Evolutionary conservation across 345 rosid species (phyloP).

Genomic region (Balakata baccata): DNA sequence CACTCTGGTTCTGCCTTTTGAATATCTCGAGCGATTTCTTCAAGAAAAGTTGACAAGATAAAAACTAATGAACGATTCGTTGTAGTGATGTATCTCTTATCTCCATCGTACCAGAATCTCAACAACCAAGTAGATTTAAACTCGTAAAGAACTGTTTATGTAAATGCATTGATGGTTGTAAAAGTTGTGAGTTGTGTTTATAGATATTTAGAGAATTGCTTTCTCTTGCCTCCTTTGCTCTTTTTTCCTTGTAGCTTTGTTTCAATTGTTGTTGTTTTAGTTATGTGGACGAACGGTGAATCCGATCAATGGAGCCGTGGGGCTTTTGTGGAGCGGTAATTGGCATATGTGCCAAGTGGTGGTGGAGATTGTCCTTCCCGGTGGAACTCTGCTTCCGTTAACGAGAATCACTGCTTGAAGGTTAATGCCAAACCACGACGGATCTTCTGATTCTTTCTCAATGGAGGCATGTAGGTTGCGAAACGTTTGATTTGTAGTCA

Average conservation of each 20-base stretch:
- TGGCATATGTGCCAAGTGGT: slow-evolving; percentile 58
- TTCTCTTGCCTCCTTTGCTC: too few species aligned
- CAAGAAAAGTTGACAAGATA: slow-evolving; percentile 61
- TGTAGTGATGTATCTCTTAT: slow-evolving; percentile 42
- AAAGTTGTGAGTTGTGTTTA: neutral
- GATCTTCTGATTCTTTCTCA: slow-evolving; percentile 26
- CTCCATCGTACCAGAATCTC: slow-evolving; percentile 48
- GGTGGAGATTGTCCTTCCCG: slow-evolving; percentile 46
- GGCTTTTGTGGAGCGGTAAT: slow-evolving; percentile 52
- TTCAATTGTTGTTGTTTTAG: slow-evolving; percentile 53
- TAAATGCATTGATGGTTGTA: neutral
- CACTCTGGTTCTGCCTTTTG: slow-evolving; percentile 84
- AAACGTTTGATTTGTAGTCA: slow-evolving; percentile 20
- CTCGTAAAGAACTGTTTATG: neutral
- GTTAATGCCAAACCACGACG: slow-evolving; percentile 25
- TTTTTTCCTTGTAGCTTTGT: slow-evolving; percentile 36
- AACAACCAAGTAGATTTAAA: slow-evolving; percentile 41
- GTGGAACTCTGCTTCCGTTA: slow-evolving; percentile 40
- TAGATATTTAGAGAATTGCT: neutral
- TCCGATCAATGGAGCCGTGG: slow-evolving; percentile 60
- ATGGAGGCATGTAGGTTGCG: slow-evolving; percentile 8
- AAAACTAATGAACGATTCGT: too few species aligned
- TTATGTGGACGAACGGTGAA: slow-evolving; percentile 62
- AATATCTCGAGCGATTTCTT: slow-evolving; percentile 87
- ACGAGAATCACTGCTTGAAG: slow-evolving; percentile 25